Base-by-base conservation (phyloP, 2,329 filamentous ascomycete species). In the Ascochyta fabae region DNA sequence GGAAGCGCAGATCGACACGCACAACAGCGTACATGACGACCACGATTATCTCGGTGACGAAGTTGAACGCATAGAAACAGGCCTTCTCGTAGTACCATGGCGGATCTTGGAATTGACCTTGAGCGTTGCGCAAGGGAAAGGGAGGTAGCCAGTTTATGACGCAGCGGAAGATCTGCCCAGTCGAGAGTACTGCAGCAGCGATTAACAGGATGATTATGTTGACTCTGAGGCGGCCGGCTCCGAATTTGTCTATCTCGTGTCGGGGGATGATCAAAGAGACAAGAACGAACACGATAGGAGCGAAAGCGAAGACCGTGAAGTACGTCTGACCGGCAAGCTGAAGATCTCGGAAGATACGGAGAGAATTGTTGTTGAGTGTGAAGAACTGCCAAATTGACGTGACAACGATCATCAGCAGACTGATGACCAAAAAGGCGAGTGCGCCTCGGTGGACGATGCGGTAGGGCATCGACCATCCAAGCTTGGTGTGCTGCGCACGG, bases 31-130 rank as follows among this genome's bases (percentile, higher is more conserved):
- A 94, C 10, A 87, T 77, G 46, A 81, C 83, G 10, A 94, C 81
- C 39, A 92, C 86, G 13, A 89, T 69, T 44, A 93, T 77, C 74
- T 96, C 92, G 31, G 92, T 81, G 22, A 79, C 79, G 68, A 90
- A 96, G 77, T 91, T 90, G 80, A 96, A 91, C 68, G 84, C 76
- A 77, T 95, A 96, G 79, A 92, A 96, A 71, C 84, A 86, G 3
- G 86, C 83, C 71, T 88, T 90, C 69, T 79, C 79, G 64, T 91
- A 83, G 71, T 88, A 95, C 86, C 89, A 91, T 4, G 87, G 87
- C 22, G 59, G 7, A 8, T 52, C 12, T 29, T 59, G 50, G 15
- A 42, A 48, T 9, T 55, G 58, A 10, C 67, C 69, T 7, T 89
- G 86, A 38, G 77, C 43, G 68, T 63, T 3, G 80, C 84, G 26